Evolutionary conservation across 2,329 filamentous ascomycete species (phyloP).

Genomic region (Bertia moriformis): DNA sequence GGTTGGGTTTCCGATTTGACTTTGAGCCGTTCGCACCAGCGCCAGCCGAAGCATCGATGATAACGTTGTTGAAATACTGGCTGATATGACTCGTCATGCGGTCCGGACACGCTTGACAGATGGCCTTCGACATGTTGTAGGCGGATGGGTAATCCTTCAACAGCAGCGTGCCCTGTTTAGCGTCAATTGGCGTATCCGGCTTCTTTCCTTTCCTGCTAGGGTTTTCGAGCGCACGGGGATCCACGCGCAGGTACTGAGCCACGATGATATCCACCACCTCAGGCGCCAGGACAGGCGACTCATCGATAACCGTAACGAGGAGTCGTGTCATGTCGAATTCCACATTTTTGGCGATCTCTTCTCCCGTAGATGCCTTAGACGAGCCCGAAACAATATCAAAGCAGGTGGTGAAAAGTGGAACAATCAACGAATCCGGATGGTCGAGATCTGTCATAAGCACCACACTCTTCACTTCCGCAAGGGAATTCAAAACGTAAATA

Average conservation of each 20-base stretch:
- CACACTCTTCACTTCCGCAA: constrained; percentile 54
- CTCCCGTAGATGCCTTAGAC: constrained; percentile 19
- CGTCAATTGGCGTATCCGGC: constrained; percentile 15
- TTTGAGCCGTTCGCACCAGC: not conserved
- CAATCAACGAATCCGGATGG: constrained; percentile 38
- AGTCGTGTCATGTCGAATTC: constrained; percentile 56
- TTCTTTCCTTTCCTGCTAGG: not conserved
- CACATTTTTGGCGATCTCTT: constrained; percentile 51
- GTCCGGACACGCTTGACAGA: constrained; percentile 49
- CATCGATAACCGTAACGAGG: constrained; percentile 49
- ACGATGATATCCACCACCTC: constrained; percentile 53
- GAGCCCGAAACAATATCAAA: constrained; percentile 37
- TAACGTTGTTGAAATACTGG: constrained; percentile 55
- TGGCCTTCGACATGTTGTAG: constrained; percentile 56
- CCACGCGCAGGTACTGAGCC: constrained; percentile 52
- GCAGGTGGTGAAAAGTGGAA: constrained; percentile 43
- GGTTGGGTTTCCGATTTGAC: constrained; percentile 3
- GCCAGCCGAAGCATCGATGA: constrained; percentile 40
- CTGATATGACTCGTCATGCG: constrained; percentile 54
- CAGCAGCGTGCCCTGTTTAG: constrained; percentile 39
- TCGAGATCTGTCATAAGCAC: constrained; percentile 54
- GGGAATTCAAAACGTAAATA: constrained; percentile 44
- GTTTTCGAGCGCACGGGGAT: constrained; percentile 21
- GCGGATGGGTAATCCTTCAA: constrained; percentile 51
- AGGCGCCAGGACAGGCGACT: constrained; percentile 39